A percentile compares a stretch with the other conserved stretches of the same genome.
phyloP scores from a whole-genome alignment of 73 alveolate genomes.

The Paramecium pentaurelia region DNA sequence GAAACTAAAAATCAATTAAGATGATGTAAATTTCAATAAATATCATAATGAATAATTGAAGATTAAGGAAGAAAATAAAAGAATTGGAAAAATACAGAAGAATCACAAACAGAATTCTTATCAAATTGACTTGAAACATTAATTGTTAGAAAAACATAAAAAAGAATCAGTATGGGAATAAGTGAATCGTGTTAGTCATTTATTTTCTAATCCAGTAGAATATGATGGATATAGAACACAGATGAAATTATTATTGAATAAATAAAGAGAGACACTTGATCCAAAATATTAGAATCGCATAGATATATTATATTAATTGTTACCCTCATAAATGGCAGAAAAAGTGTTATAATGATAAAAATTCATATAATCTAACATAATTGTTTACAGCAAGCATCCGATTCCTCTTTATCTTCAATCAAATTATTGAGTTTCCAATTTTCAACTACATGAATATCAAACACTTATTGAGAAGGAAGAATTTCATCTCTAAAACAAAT shows the following conservation, averaged over 20 bases:
- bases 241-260: neutral
- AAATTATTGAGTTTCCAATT: neutral
- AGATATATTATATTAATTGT: neutral
- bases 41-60: neutral
- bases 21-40: neutral
- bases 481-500: neutral
- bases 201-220: neutral
- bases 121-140: neutral
- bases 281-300: neutral
- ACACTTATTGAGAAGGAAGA: neutral
- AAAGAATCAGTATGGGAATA: neutral
- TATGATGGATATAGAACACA: neutral
- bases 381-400: neutral
- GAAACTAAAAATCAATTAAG: neutral
- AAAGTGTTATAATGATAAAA: neutral
- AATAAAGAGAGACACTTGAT: neutral
- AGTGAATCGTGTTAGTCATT: neutral
- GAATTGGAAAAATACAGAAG: neutral
- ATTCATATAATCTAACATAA: neutral
- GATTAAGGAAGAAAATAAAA: neutral
- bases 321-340: neutral
- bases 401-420: neutral
- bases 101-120: neutral
- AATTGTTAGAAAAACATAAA: neutral
- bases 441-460: neutral